Evolutionary conservation across 176 grass and related monocot genomes (phyloP).

Genomic region (Puccinellia tenuiflora): DNA sequence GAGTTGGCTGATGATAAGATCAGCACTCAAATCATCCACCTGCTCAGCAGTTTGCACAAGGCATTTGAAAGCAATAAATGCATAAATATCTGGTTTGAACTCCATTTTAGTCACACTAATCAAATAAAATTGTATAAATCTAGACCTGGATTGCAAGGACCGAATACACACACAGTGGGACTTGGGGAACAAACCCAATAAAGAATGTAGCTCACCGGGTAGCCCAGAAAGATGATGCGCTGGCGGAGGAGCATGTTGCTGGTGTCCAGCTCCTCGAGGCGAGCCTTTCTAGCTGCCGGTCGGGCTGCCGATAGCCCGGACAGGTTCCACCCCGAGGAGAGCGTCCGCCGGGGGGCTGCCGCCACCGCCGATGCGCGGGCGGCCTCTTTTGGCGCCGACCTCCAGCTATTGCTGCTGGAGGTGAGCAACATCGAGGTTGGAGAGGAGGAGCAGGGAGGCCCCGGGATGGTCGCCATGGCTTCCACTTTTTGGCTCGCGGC

Average conservation of each 20-base stretch:
- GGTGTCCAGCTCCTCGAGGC: constrained; percentile 61
- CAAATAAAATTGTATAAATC: neutral
- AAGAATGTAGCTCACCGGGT: constrained; percentile 39
- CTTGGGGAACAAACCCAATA: neutral
- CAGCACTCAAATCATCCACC: constrained; percentile 80
- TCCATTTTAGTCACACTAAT: neutral
- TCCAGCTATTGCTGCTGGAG: neutral
- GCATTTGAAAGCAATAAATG: constrained; percentile 14
- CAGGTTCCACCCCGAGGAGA: constrained; percentile 52
- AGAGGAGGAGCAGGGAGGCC: neutral
- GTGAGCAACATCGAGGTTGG: neutral
- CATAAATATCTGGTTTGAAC: constrained; percentile 13
- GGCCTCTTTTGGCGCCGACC: constrained; percentile 3
- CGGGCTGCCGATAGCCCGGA: constrained; percentile 3
- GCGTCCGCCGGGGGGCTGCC: constrained; percentile 9
- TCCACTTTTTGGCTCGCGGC: constrained; percentile 3
- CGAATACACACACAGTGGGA: constrained; percentile 1
- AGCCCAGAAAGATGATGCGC: constrained; percentile 76
- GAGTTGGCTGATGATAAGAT: constrained; percentile 85
- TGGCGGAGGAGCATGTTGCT: constrained; percentile 81
- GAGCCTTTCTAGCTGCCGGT: constrained; percentile 39
- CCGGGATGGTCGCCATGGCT: constrained; percentile 22
- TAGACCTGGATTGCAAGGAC: neutral
- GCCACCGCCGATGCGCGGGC: constrained; percentile 18
- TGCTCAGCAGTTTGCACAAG: constrained; percentile 37